Base-by-base conservation (phyloP, 2,329 filamentous ascomycete genomes). In the Cladophialophora exuberans region DNA sequence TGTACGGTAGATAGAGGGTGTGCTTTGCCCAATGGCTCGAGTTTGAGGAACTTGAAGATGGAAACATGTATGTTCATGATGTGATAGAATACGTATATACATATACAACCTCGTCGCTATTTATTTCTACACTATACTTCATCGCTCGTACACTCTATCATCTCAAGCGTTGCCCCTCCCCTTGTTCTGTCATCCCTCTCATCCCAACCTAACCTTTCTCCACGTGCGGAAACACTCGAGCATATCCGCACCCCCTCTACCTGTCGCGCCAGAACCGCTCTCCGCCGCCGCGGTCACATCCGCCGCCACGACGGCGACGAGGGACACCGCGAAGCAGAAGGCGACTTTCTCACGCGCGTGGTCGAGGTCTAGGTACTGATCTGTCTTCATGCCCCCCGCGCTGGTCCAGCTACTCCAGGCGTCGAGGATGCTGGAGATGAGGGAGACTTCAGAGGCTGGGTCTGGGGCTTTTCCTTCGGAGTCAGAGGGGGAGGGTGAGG, bases 131-230 rank as follows among this genome's bases (percentile, higher is more conserved):
- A n/a, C n/a, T n/a, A n/a, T n/a, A n/a, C n/a, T n/a, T n/a, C n/a
- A n/a, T n/a, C n/a, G n/a, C n/a, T n/a, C n/a, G n/a, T n/a, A n/a
- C n/a, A n/a, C n/a, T n/a, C n/a, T n/a, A n/a, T n/a, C n/a, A n/a
- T n/a, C n/a, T n/a, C n/a, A n/a, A n/a, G n/a, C n/a, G n/a, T n/a
- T n/a, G n/a, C n/a, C n/a, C n/a, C n/a, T n/a, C n/a, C n/a, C n/a
- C n/a, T n/a, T n/a, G 3, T 2, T 25, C 15, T 11, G 20, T 3
- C 22, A 20, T 2, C 4, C 3, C 9, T 35, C 31, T 56, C 33
- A 62, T 11, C 66, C 66, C 33, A 68, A 47, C 33, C 66, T 60
- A 20, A 68, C 65, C 42, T 65, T 68, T 44, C 66, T 66, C 66
- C 67, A 69, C 20, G 64, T 18, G 18, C 57, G 59, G 30, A 69